Percentiles rank a stretch among this genome's conserved stretches.
Evolutionary conservation across 495 filamentous ascomycete genomes (phyloP).

Genomic region (Poronia punctata): DNA sequence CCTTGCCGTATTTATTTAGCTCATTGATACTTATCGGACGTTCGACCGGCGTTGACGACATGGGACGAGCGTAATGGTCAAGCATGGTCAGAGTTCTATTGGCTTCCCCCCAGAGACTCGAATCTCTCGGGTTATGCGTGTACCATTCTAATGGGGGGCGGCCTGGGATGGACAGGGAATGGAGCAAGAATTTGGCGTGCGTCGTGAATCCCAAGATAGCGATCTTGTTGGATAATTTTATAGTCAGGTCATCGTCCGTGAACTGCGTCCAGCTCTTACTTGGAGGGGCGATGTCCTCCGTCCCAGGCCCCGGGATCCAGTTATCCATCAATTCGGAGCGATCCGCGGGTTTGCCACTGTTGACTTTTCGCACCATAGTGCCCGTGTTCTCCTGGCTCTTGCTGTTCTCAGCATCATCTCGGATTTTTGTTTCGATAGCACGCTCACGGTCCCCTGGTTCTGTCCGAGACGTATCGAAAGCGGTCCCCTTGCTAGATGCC

Average conservation of each 20-base stretch:
- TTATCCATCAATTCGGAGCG: too few species aligned
- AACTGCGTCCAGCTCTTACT: too few species aligned
- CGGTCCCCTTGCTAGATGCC: too few species aligned
- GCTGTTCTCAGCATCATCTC: too few species aligned
- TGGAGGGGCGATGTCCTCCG: too few species aligned
- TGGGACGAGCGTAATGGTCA: background rate
- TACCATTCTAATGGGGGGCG: conserved; percentile 25
- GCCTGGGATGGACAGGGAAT: conserved; percentile 33
- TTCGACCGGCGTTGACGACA: conserved; percentile 11
- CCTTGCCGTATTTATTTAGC: background rate
- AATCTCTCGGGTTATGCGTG: conserved; percentile 12
- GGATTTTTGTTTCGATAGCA: too few species aligned
- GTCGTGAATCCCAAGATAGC: conserved; percentile 46
- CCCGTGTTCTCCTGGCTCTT: too few species aligned
- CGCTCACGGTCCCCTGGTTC: too few species aligned
- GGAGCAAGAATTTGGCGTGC: conserved; percentile 44
- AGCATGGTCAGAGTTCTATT: conserved; percentile 18
- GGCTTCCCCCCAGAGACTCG: conserved; percentile 19
- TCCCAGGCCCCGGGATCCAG: too few species aligned
- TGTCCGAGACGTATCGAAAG: too few species aligned
- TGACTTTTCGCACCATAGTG: too few species aligned
- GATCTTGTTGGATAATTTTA: conserved; percentile 30
- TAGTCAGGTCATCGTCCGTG: background rate
- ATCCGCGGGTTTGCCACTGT: too few species aligned
- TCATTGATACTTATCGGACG: conserved; percentile 9